Percentiles rank a stretch among this genome's conserved stretches.
phyloP scores from a whole-genome alignment of 805 yeast genomes.

The Yarrowia hollandica region DNA sequence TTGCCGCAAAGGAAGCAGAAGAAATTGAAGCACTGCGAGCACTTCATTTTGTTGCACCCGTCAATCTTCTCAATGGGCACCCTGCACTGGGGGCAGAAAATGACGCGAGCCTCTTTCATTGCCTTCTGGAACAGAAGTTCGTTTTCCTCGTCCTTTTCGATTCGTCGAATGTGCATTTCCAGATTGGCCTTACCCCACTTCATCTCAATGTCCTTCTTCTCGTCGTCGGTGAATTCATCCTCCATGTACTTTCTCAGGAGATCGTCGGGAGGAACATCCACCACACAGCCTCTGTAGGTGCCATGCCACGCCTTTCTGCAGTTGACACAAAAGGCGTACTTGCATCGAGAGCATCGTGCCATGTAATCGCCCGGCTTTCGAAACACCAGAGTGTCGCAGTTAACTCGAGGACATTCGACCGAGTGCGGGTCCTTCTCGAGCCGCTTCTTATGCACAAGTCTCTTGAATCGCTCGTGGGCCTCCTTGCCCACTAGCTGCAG shows the following conservation, averaged over 20 bases:
- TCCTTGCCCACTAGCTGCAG: background rate
- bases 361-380: constrained; percentile 12
- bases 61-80: background rate
- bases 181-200: constrained; percentile 20
- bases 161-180: background rate
- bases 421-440: constrained; percentile 3
- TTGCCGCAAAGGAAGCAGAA: constrained; percentile 7
- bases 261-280: background rate
- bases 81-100: background rate
- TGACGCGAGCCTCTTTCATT: constrained; percentile 2
- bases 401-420: background rate
- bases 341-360: constrained; percentile 4
- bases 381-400: constrained; percentile 7
- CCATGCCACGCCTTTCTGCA: constrained; percentile 27
- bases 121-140: background rate
- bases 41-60: constrained; percentile 26
- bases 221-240: constrained; percentile 12
- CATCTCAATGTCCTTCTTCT: background rate
- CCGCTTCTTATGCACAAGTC: background rate
- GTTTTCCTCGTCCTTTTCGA: background rate
- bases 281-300: background rate
- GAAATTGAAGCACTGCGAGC: background rate
- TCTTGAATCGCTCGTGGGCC: background rate
- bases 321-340: constrained; percentile 22
- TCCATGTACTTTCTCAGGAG: background rate